A percentile compares a stretch with the other conserved stretches of the same genome.
These are phyloP conservation scores for Volvariella surrecta DNA, from an alignment of 1,284 basidiomycete genomes.

Conservation along the genomic window DNA sequence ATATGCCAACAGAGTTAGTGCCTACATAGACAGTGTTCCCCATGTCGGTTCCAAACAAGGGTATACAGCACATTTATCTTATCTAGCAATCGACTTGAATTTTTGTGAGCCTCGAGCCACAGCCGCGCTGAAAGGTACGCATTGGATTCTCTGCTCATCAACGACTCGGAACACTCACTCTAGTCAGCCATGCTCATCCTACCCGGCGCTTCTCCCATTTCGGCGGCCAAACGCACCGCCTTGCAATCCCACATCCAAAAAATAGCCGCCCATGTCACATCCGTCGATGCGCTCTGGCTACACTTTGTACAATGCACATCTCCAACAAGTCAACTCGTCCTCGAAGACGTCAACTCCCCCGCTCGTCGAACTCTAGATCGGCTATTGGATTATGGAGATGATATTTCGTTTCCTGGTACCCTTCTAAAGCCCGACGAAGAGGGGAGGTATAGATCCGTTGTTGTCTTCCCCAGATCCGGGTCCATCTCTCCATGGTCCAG, in stretches of 20 bases:
- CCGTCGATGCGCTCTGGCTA: slow-evolving; percentile 80
- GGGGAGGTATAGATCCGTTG: neutral
- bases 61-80: too few species aligned
- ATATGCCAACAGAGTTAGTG: too few species aligned
- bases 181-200: slow-evolving; percentile 49
- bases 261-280: slow-evolving; percentile 38
- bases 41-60: too few species aligned
- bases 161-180: too few species aligned
- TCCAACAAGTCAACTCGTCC: slow-evolving; percentile 34
- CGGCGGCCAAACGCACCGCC: slow-evolving; percentile 60
- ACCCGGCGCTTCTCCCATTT: slow-evolving; percentile 65
- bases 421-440: slow-evolving; percentile 18
- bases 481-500: slow-evolving; percentile 80
- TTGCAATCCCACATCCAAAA: slow-evolving; percentile 61
- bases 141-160: too few species aligned
- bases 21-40: too few species aligned
- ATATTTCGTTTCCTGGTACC: slow-evolving; percentile 45
- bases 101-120: too few species aligned
- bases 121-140: too few species aligned
- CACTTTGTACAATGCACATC: slow-evolving; percentile 75
- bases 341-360: slow-evolving; percentile 37
- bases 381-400: slow-evolving; percentile 86
- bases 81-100: too few species aligned
- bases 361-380: slow-evolving; percentile 55
- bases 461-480: slow-evolving; percentile 63